These are phyloP conservation scores for Xenoacremonium recifei DNA, from an alignment of 2,329 filamentous ascomycete genomes.

Conservation along the genomic window DNA sequence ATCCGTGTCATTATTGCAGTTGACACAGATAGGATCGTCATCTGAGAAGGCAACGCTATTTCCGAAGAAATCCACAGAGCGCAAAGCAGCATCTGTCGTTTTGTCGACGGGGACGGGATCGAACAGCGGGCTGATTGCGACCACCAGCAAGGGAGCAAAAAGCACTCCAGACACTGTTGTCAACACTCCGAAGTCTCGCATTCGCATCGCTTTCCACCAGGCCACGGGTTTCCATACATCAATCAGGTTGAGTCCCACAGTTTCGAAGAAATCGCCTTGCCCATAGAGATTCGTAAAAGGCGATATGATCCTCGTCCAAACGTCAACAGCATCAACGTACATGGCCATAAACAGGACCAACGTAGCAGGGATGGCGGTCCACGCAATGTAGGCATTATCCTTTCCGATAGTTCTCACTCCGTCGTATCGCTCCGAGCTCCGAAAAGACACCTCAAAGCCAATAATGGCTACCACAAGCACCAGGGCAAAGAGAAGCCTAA, in stretches of 20 bases:
- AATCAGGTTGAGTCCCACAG: constrained; percentile 31
- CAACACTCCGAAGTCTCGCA: constrained; percentile 26
- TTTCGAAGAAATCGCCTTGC: constrained; percentile 26
- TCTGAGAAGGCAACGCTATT: constrained; percentile 22
- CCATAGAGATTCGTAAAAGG: constrained; percentile 31
- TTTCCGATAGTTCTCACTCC: constrained; percentile 30
- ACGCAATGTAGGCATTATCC: constrained; percentile 31
- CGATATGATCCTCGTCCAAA: constrained; percentile 30
- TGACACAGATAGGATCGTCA: constrained; percentile 19
- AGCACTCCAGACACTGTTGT: constrained; percentile 26
- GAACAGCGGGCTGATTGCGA: constrained; percentile 33
- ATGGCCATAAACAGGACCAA: constrained; percentile 27
- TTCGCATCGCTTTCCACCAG: constrained; percentile 24
- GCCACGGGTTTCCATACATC: constrained; percentile 28
- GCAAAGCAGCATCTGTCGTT: constrained; percentile 21
- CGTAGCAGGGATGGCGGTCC: constrained; percentile 33
- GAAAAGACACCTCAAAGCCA: constrained; percentile 33
- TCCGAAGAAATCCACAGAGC: constrained; percentile 29
- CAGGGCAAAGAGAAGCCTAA: constrained; percentile 26
- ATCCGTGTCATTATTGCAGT: constrained; percentile 28
- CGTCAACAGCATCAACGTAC: constrained; percentile 31
- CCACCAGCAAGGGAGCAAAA: constrained; percentile 28
- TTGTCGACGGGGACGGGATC: constrained; percentile 25
- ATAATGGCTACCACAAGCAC: constrained; percentile 30
- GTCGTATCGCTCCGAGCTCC: constrained; percentile 25